A percentile compares a stretch with the other conserved stretches of the same genome.
These are phyloP conservation scores for Parathielavia hyrcaniae DNA, from an alignment of 495 filamentous ascomycete genomes.

Conservation along the genomic window DNA sequence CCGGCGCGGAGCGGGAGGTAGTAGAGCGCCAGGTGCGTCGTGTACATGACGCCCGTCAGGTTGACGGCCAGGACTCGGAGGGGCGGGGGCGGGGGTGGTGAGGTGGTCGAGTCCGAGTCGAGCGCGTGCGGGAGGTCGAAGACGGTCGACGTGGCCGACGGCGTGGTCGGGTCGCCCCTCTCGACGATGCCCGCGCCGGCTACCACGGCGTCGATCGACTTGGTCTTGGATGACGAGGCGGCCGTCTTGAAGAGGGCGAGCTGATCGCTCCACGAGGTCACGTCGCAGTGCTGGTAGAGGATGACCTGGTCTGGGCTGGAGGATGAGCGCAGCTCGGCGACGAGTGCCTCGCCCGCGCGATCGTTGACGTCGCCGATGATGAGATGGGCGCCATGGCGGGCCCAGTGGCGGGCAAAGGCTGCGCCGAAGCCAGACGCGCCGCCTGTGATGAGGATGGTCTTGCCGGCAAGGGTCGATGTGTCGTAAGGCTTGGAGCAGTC, in stretches of 20 bases:
- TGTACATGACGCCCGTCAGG: constrained; percentile 57
- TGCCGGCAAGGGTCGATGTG: constrained; percentile 35
- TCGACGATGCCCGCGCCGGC: constrained; percentile 63
- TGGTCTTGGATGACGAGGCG: constrained; percentile 47
- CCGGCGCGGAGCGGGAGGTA: constrained; percentile 35
- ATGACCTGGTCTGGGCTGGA: constrained; percentile 36
- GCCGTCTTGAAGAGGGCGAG: constrained; percentile 53
- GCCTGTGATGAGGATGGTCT: constrained; percentile 47
- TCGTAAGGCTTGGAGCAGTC: constrained; percentile 37
- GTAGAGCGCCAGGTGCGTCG: constrained; percentile 56
- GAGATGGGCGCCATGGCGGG: constrained; percentile 38
- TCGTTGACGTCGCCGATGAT: constrained; percentile 45
- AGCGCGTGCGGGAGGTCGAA: constrained; percentile 37
- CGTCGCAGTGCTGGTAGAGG: constrained; percentile 46
- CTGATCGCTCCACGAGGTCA: constrained; percentile 53
- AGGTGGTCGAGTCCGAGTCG: constrained; percentile 23
- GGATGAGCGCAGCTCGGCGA: constrained; percentile 34
- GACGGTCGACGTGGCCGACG: constrained; percentile 18
- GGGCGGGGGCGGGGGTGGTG: constrained; percentile 43
- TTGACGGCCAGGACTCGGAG: constrained; percentile 56
- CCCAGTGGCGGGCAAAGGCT: constrained; percentile 44
- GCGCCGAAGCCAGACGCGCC: constrained; percentile 50
- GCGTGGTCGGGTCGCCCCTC: neutral
- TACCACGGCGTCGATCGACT: constrained; percentile 55
- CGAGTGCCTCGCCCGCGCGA: constrained; percentile 32